Conservation (phyloP, 2,329 filamentous ascomycete genomes). For the Alternaria sp. region DNA sequence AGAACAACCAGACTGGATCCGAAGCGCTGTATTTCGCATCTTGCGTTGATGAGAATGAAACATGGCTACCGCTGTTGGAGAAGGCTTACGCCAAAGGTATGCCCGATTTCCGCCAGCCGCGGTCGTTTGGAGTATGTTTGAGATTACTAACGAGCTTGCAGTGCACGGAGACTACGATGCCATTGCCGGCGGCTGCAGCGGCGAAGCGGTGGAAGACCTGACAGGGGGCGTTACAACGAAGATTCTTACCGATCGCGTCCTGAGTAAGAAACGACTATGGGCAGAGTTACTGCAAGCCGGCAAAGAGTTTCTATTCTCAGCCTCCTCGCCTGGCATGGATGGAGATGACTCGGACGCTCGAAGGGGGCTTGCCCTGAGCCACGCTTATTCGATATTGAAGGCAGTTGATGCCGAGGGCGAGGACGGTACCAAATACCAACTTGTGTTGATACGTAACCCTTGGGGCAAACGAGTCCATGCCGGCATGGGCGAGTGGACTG, state of each 20-base stretch:
- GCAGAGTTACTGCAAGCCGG: constrained; percentile 77
- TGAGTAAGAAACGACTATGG: constrained; percentile 83
- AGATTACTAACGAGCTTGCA: not conserved
- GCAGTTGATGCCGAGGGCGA: constrained; percentile 60
- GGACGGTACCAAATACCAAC: constrained; percentile 49
- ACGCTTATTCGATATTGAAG: constrained; percentile 64
- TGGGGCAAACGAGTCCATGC: constrained; percentile 68
- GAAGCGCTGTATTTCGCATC: constrained; percentile 79
- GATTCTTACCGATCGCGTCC: constrained; percentile 69
- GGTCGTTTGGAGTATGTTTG: not conserved
- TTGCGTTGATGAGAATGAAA: constrained; percentile 76
- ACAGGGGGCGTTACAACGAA: constrained; percentile 74
- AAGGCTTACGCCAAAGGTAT: constrained; percentile 77
- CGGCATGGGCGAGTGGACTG: constrained; percentile 70
- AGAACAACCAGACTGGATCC: constrained; percentile 74
- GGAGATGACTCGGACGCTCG: constrained; percentile 66
- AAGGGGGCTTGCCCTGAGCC: constrained; percentile 49
- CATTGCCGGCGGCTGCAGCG: constrained; percentile 72
- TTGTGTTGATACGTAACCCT: constrained; percentile 74
- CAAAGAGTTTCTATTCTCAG: constrained; percentile 76
- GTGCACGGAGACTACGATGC: constrained; percentile 79
- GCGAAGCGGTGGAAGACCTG: constrained; percentile 62
- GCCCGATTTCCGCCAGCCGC: not conserved
- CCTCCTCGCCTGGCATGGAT: constrained; percentile 59
- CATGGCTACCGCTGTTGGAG: constrained; percentile 79